A percentile compares a stretch with the other conserved stretches of the same genome.
These are phyloP conservation scores for Blastobotrys elegans DNA, from an alignment of 1,139 yeast genomes.

Conservation along the genomic window DNA sequence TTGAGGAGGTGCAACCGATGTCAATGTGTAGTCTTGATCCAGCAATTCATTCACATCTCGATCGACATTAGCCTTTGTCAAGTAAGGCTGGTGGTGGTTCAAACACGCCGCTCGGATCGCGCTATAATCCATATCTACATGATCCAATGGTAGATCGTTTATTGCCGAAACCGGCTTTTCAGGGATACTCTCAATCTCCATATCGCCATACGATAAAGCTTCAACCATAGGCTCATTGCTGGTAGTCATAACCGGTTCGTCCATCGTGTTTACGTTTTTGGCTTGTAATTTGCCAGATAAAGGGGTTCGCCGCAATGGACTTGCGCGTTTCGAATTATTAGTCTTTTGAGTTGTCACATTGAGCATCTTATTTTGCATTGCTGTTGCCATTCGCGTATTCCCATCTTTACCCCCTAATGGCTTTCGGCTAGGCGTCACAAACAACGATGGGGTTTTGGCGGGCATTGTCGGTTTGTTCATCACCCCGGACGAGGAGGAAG, in stretches of 20 bases:
- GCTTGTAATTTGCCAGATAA: conserved; percentile 13
- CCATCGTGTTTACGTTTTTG: neutral
- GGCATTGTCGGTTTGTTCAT: conserved; percentile 8
- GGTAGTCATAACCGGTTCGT: neutral
- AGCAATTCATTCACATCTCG: conserved; percentile 1
- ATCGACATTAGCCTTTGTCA: neutral
- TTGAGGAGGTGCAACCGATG: neutral
- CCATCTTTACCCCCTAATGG: conserved; percentile 28
- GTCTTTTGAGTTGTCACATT: neutral
- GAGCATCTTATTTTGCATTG: conserved; percentile 6
- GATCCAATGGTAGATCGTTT: conserved; percentile 23
- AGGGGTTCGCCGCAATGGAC: conserved; percentile 11
- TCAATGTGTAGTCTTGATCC: neutral
- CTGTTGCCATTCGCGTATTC: conserved; percentile 16
- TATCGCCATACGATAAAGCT: conserved; percentile 7
- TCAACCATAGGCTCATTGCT: conserved; percentile 3
- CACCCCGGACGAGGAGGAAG: neutral
- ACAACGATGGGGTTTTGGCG: conserved; percentile 12
- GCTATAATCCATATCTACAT: conserved; percentile 23
- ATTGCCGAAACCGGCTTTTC: conserved; percentile 19
- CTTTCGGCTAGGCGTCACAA: conserved; percentile 19
- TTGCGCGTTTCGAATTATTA: neutral
- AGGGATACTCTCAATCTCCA: conserved; percentile 23
- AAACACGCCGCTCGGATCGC: conserved; percentile 13
- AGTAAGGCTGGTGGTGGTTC: too few species aligned